These are phyloP conservation scores for Thyridium curvatum DNA, from an alignment of 2,329 filamentous ascomycete species.

Conservation along the genomic window DNA sequence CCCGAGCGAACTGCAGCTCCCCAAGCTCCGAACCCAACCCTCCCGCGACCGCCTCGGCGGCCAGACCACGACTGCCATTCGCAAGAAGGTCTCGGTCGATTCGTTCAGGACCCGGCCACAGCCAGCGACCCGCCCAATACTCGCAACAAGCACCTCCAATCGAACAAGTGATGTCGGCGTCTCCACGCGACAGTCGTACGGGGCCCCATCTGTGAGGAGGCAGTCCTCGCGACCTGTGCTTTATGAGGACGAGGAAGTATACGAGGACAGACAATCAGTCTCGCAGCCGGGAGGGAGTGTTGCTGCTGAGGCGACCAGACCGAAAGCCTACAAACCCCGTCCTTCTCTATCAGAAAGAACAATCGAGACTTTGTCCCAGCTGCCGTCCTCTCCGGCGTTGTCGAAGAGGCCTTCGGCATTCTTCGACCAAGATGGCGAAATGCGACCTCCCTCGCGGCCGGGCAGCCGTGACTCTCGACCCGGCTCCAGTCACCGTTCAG, in stretches of 20 bases:
- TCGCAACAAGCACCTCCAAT: not conserved
- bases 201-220: too few species aligned
- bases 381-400: slow-evolving; percentile 71
- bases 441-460: slow-evolving; percentile 45
- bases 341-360: slow-evolving; percentile 76
- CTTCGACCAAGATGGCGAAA: slow-evolving; percentile 58
- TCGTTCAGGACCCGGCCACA: not conserved
- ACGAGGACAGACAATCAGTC: not conserved
- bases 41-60: slow-evolving; percentile 30
- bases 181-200: too few species aligned
- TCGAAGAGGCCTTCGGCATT: slow-evolving; percentile 65
- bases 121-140: not conserved
- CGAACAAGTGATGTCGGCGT: too few species aligned
- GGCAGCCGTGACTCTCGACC: slow-evolving; percentile 40
- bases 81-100: slow-evolving; percentile 1
- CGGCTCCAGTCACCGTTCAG: slow-evolving; percentile 56
- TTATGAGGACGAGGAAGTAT: not conserved
- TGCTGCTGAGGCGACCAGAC: not conserved
- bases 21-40: slow-evolving; percentile 31
- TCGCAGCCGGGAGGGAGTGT: not conserved
- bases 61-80: slow-evolving; percentile 5
- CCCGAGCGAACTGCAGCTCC: slow-evolving; percentile 26
- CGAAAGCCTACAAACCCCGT: slow-evolving; percentile 18
- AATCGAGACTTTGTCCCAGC: slow-evolving; percentile 71
- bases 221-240: too few species aligned